Conservation (phyloP, 495 filamentous ascomycete species). For the Wilcoxina mikolae region DNA sequence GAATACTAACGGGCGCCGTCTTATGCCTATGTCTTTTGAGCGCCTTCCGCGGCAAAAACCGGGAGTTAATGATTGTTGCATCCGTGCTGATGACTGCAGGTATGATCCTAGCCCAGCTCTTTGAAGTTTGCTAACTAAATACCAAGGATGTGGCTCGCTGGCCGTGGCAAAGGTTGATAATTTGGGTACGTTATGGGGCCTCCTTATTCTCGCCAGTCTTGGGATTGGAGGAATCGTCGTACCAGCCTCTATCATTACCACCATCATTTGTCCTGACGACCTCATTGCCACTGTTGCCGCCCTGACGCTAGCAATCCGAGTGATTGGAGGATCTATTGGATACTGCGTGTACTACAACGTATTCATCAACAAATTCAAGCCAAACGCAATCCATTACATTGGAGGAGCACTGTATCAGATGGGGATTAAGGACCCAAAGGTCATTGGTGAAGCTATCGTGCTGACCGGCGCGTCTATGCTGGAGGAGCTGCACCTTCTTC, state of each 20-base stretch:
- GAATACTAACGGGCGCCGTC: constrained; percentile 47
- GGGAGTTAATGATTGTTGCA: constrained; percentile 46
- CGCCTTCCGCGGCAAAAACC: constrained; percentile 46
- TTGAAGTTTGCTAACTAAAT: background rate
- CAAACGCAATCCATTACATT: constrained; percentile 38
- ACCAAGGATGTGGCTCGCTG: constrained; percentile 44
- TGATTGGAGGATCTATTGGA: constrained; percentile 55
- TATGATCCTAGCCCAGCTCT: background rate
- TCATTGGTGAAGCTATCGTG: constrained; percentile 37
- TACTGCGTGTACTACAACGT: constrained; percentile 67
- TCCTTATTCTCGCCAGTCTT: constrained; percentile 49
- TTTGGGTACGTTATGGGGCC: constrained; percentile 43
- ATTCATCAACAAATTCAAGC: constrained; percentile 50
- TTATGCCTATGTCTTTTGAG: constrained; percentile 48
- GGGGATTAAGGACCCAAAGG: constrained; percentile 37
- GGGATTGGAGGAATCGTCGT: constrained; percentile 64
- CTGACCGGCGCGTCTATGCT: constrained; percentile 45
- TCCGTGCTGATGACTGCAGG: constrained; percentile 51
- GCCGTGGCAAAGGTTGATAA: constrained; percentile 44
- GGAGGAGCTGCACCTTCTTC: constrained; percentile 38
- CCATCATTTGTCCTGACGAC: constrained; percentile 58
- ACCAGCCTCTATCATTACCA: constrained; percentile 54
- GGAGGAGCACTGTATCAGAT: constrained; percentile 39
- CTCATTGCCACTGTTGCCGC: constrained; percentile 60
- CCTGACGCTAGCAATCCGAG: constrained; percentile 57